phyloP scores from a whole-genome alignment of 225 moss, liverwort and hornwort species.

The Lunularia cruciata region DNA sequence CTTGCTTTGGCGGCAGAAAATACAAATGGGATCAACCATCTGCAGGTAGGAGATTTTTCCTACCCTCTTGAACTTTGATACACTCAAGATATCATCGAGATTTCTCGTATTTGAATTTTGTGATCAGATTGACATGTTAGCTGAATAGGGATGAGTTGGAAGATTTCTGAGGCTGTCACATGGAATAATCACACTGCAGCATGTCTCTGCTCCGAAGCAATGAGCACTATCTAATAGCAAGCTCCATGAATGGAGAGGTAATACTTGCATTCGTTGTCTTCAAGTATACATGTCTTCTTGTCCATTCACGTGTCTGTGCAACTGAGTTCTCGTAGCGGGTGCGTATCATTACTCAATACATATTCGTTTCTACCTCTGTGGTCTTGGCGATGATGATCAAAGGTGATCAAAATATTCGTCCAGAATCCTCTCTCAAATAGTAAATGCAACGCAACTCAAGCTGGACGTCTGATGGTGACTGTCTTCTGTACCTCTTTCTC shows the following conservation, averaged over 20 bases:
- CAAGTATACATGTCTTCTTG: background rate
- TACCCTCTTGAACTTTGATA: conserved; percentile 1
- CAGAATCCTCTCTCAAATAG: background rate
- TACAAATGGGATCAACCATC: conserved; percentile 82
- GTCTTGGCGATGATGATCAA: no score
- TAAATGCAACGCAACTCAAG: background rate
- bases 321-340: no score
- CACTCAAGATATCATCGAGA: background rate
- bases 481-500: background rate
- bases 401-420: background rate
- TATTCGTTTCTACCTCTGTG: no score
- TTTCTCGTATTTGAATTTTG: background rate
- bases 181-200: conserved; percentile 47
- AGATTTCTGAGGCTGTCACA: background rate
- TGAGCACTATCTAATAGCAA: conserved; percentile 84
- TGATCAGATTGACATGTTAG: background rate
- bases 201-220: conserved; percentile 59
- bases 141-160: no score
- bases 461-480: background rate
- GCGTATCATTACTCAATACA: no score
- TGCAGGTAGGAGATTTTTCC: conserved; percentile 52
- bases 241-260: conserved; percentile 92
- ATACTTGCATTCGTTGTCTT: conserved; percentile 19
- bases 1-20: conserved; percentile 45
- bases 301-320: background rate